Percentiles rank a stretch among this genome's conserved stretches.
phyloP scores from a whole-genome alignment of 495 filamentous ascomycete species.

The Neurospora sp. region DNA sequence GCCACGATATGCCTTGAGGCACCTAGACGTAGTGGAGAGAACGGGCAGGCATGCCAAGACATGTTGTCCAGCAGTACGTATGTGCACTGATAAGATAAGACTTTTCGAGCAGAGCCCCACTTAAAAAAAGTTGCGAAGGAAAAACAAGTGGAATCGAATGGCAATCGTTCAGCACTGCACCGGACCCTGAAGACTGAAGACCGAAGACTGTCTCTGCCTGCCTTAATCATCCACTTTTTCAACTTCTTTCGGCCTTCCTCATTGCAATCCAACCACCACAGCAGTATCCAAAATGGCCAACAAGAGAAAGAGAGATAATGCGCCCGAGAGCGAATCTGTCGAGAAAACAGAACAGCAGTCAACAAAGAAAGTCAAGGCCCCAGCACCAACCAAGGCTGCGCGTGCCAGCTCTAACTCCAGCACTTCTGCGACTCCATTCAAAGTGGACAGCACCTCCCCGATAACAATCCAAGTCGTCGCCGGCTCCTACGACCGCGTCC shows the following conservation, averaged over 20 bases:
- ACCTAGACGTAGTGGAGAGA: neutral
- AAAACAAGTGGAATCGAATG: neutral
- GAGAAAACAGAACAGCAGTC: conserved; percentile 8
- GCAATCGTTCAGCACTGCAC: conserved; percentile 8
- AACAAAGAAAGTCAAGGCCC: conserved; percentile 32
- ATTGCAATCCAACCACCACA: conserved; percentile 2
- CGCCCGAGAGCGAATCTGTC: conserved; percentile 9
- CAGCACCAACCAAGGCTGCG: conserved; percentile 1
- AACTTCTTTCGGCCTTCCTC: neutral
- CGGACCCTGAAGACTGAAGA: neutral
- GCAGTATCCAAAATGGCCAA: conserved; percentile 51
- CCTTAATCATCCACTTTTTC: neutral
- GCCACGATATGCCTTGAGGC: neutral
- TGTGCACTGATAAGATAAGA: conserved; percentile 16
- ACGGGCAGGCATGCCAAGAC: neutral
- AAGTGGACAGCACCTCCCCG: conserved; percentile 20
- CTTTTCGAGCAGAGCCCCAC: conserved; percentile 3
- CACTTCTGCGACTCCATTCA: conserved; percentile 9
- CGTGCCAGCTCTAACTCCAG: conserved; percentile 2
- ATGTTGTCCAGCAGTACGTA: neutral
- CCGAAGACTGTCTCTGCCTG: neutral
- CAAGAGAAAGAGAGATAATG: conserved; percentile 53
- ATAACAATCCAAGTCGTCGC: conserved; percentile 77
- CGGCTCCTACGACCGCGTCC: conserved; percentile 87
- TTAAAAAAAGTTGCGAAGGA: conserved; percentile 11